phyloP scores from a whole-genome alignment of 257 asterid genomes.

The Jacaranda copaia region DNA sequence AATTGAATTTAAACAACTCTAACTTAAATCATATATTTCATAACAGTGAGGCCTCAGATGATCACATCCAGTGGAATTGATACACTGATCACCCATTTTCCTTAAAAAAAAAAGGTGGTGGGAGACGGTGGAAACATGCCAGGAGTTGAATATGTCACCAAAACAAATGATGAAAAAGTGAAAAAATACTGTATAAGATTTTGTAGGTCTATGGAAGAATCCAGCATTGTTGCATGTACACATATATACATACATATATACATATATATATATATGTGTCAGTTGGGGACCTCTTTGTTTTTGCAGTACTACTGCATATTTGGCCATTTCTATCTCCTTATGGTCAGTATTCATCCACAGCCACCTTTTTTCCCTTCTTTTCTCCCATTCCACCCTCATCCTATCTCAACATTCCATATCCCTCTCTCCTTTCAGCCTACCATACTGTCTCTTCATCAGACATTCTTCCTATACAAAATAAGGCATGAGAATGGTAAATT shows the following conservation, averaged over 20 bases:
- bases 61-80: too few relatives aligned
- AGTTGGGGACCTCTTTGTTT: conserved; percentile 76
- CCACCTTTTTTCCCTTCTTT: background rate
- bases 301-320: conserved; percentile 49
- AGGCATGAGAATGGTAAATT: conserved; percentile 45
- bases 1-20: too few relatives aligned
- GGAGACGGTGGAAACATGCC: too few relatives aligned
- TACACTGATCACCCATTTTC: too few relatives aligned
- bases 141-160: background rate
- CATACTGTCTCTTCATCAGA: conserved; percentile 29
- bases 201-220: conserved; percentile 45
- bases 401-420: conserved; percentile 42
- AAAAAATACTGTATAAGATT: conserved; percentile 39
- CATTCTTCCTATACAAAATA: conserved; percentile 11
- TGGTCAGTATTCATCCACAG: conserved; percentile 67
- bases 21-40: too few relatives aligned
- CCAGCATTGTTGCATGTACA: conserved; percentile 19
- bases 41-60: too few relatives aligned
- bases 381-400: conserved; percentile 36
- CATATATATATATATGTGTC: conserved; percentile 34
- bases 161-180: conserved; percentile 14
- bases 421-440: conserved; percentile 35
- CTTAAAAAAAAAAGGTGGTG: too few relatives aligned
- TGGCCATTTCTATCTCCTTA: conserved; percentile 65
- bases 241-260: background rate